These are phyloP conservation scores for Phallus indusiatus DNA, from an alignment of 768 basidiomycete genomes.

Conservation along the genomic window DNA sequence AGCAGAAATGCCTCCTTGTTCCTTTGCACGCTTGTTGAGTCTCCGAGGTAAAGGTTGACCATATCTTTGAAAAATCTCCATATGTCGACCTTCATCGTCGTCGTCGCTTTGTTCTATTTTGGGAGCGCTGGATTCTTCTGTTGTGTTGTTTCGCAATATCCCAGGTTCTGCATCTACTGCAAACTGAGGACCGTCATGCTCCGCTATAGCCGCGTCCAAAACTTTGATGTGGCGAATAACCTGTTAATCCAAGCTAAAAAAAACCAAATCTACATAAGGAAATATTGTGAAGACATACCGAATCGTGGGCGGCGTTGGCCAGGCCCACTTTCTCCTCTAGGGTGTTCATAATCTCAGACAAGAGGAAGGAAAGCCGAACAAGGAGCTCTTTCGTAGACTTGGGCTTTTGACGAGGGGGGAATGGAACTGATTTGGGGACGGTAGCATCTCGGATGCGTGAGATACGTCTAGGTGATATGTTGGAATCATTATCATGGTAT, in stretches of 20 bases:
- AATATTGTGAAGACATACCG: constrained; percentile 35
- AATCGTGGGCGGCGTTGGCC: constrained; percentile 59
- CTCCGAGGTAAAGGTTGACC: not conserved
- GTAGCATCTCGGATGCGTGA: constrained; percentile 4
- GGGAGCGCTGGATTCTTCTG: constrained; percentile 12
- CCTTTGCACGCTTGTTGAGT: not conserved
- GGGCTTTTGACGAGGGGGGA: constrained; percentile 13
- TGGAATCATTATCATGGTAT: not conserved
- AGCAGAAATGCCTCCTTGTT: not conserved
- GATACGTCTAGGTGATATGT: not conserved
- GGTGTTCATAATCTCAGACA: constrained; percentile 50
- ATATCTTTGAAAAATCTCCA: constrained; percentile 10
- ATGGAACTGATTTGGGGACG: constrained; percentile 9
- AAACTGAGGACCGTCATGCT: constrained; percentile 35
- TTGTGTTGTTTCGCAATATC: constrained; percentile 15
- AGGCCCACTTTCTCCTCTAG: constrained; percentile 75
- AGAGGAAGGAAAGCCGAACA: constrained; percentile 45
- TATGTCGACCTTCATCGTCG: constrained; percentile 18
- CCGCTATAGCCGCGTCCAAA: constrained; percentile 64
- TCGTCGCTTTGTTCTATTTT: constrained; percentile 19
- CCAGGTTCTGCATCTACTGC: constrained; percentile 47
- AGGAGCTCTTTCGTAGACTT: constrained; percentile 42
- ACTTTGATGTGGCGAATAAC: constrained; percentile 72
- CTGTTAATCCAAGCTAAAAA: constrained; percentile 26
- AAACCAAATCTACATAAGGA: not conserved